Conservation (phyloP, 805 yeast species). For the Zygosaccharomyces gambellarensis region DNA sequence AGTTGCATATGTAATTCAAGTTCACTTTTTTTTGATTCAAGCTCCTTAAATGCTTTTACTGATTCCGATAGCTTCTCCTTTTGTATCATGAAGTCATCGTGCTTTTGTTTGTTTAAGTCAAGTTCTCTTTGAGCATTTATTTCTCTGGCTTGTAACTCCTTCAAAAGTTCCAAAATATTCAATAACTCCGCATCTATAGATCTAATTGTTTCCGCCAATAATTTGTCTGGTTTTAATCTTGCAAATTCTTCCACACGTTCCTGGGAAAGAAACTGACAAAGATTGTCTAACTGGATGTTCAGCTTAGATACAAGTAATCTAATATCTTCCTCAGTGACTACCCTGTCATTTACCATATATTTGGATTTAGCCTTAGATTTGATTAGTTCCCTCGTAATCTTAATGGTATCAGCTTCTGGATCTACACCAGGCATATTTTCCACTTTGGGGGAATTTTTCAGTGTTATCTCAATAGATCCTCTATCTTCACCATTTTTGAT, state of each 20-base stretch:
- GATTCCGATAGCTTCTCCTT: slow-evolving; percentile 43
- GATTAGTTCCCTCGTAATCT: slow-evolving; percentile 42
- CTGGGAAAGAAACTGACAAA: slow-evolving; percentile 93
- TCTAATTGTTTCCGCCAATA: slow-evolving; percentile 72
- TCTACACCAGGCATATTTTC: slow-evolving; percentile 25
- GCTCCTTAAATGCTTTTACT: slow-evolving; percentile 45
- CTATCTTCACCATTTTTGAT: slow-evolving; percentile 58
- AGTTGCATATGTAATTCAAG: slow-evolving; percentile 45
- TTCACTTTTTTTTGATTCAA: slow-evolving; percentile 42
- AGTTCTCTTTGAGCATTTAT: slow-evolving; percentile 36
- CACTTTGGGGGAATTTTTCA: slow-evolving; percentile 29
- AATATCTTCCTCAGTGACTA: slow-evolving; percentile 43
- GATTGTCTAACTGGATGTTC: slow-evolving; percentile 82
- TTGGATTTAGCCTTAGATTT: slow-evolving; percentile 43
- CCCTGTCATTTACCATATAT: slow-evolving; percentile 47
- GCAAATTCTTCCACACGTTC: slow-evolving; percentile 94
- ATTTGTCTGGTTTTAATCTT: slow-evolving; percentile 64
- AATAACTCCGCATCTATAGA: slow-evolving; percentile 66
- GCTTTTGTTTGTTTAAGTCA: slow-evolving; percentile 27
- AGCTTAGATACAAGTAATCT: slow-evolving; percentile 42
- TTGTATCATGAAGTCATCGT: slow-evolving; percentile 34
- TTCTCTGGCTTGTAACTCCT: slow-evolving; percentile 45
- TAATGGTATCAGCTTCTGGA: slow-evolving; percentile 27
- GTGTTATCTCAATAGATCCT: slow-evolving; percentile 35
- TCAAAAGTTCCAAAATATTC: slow-evolving; percentile 52